Evolutionary conservation across 306 rosid genomes (phyloP), one percentile per base, ranked within the genome.

Genomic region (Fragaria vesca): DNA sequence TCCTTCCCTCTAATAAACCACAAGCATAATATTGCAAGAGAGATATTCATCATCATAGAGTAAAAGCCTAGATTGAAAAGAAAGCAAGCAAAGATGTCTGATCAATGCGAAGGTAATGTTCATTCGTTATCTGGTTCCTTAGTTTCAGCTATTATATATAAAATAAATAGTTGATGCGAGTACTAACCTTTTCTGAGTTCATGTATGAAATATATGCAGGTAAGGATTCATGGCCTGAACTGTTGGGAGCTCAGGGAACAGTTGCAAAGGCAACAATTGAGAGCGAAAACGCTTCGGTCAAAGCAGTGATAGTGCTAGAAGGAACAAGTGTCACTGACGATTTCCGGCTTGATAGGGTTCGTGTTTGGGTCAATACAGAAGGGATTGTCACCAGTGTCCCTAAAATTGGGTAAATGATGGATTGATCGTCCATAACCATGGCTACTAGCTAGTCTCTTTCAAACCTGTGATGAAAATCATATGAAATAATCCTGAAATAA

Each of bases 181-280:
- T 2, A 57, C 16, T 58, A 24, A 58, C n/a, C 18, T 20, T 54
- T 2, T 54, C 0, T 20, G 3, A 20, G 60, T 54, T 7, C 26
- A 6, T 2, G 2, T 24, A 21, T 54, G 2, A n/a, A n/a, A 54
- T 54, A 57, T 16, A 28, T 32, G 24, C 69, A 65, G 45, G 91
- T 30, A 91, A 91, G 76, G 72, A 54, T 28, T 77, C 93, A 18
- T 89, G 96, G 93, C 82, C 85, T 0, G 91, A 89, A 79, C 79
- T 89, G 73, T 76, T 91, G 5, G 91, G 93, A 15, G 71, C 50
- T 30, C 16, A 81, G 6, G 91, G 87, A 69, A 65, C 76, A 60
- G 80, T 40, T 10, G 96, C 90, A 6, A 68, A 51, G 63, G 69
- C 67, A 70, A 83, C 42, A 3, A 77, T 87, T 28, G 67, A 71